Evolutionary conservation across 2,329 filamentous ascomycete genomes (phyloP), one percentile per base, ranked within the genome.

Genomic region (Penicillium sp.): DNA sequence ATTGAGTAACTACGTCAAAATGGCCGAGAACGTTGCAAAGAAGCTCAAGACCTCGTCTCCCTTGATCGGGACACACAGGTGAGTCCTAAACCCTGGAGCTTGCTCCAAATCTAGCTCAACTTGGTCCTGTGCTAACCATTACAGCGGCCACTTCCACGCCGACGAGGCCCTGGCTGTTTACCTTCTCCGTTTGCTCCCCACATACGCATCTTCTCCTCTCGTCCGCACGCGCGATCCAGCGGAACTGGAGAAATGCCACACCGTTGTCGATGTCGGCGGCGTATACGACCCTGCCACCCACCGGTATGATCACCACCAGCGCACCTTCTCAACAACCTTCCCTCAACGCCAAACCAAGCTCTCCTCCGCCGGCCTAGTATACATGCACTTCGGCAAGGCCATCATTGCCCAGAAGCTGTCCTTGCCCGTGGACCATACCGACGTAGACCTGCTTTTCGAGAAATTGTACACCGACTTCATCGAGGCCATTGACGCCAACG

Each of bases 241-340:
- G 22, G 70, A 86, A 28, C 85, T 99, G 33, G 80, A 83, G 34
- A 82, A 80, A 52, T 96, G 92, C 78, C 88, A 96, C 76, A 95
- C 89, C 47, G 91, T 99, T 51, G 92, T 97, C 61, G 93, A 99
- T 67, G 93, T 97, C n/a, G 91, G 92, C 66, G 92, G 91, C 63
- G 88, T 92, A 71, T 97, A 99, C 75, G 87, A 95, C 66, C 75
- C 88, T 47, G 70, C 76, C 42, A 74, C 73, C 57, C 83, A 89
- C 72, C 87, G 92, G 63, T 99, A 88, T 78, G 93, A 99, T 74
- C 93, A 99, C 76, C 93, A 99, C 80, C 93, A 99, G 78, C 89
- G 92, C 57, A 85, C 84, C 66, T 99, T 99, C 77, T 73, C 75
- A 52, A 86, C 87, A 49, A 89, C 86, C 39, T 99, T 99, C 74